A percentile compares a stretch with the other conserved stretches of the same genome.
phyloP scores from a whole-genome alignment of 139 green algal species.

The Tetradesmus obliquus region DNA sequence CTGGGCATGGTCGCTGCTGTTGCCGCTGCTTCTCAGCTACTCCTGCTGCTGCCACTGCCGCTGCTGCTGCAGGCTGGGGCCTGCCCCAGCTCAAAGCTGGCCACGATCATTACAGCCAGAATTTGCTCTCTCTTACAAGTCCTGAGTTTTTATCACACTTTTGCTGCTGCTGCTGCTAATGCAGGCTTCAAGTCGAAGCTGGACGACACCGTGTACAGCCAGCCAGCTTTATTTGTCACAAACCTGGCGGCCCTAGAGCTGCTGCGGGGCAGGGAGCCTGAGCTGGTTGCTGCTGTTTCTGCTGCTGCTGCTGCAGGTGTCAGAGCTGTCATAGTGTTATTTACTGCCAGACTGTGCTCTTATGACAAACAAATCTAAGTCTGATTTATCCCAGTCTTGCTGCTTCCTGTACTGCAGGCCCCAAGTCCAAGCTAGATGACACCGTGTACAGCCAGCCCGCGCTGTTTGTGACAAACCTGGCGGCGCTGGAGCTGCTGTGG shows the following conservation, averaged over 20 bases:
- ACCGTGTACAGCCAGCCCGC: slow-evolving; percentile 84
- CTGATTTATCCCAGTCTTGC: not conserved
- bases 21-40: not conserved
- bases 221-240: slow-evolving; percentile 91
- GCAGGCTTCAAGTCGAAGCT: slow-evolving; percentile 86
- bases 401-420: slow-evolving; percentile 56
- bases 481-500: slow-evolving; percentile 71
- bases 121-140: too few relatives aligned
- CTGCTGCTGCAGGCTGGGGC: not conserved
- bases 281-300: not conserved
- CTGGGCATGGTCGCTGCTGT: slow-evolving; percentile 85
- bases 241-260: slow-evolving; percentile 84
- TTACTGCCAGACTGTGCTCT: slow-evolving; percentile 81
- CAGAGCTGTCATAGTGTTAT: too few relatives aligned
- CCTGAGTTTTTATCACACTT: too few relatives aligned
- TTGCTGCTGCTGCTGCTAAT: not conserved
- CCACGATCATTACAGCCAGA: too few relatives aligned
- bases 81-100: too few relatives aligned
- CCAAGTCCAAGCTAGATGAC: slow-evolving; percentile 88
- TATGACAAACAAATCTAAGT: slow-evolving; percentile 54
- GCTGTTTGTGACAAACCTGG: slow-evolving; percentile 90
- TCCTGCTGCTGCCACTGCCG: not conserved
- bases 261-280: not conserved
- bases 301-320: not conserved
- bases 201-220: slow-evolving; percentile 81